A percentile compares a stretch with the other conserved stretches of the same genome.
phyloP scores from a whole-genome alignment of 345 rosid species.

The Pelargonium nanum region DNA sequence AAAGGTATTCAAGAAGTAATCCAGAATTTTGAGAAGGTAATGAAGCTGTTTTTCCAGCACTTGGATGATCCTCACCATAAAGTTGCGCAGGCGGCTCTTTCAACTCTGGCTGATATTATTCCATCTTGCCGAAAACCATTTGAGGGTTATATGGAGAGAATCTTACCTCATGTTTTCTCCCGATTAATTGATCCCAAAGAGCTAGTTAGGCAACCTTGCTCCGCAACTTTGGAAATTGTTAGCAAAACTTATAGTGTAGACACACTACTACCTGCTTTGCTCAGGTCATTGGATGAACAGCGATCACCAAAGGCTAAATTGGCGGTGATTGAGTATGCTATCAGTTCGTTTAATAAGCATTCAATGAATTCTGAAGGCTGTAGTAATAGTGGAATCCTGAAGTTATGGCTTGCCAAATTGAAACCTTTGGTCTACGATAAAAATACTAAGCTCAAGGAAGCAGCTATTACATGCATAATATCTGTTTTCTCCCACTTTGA shows the following conservation, averaged over 20 bases:
- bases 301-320: constrained; percentile 96
- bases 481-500: constrained; percentile 85
- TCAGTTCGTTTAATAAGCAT: constrained; percentile 82
- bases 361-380: constrained; percentile 67
- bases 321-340: constrained; percentile 91
- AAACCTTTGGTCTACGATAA: constrained; percentile 79
- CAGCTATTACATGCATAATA: constrained; percentile 85
- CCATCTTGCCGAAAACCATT: constrained; percentile 95
- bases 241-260: constrained; percentile 86
- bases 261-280: constrained; percentile 86
- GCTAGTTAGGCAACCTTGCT: constrained; percentile 91
- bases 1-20: constrained; percentile 90
- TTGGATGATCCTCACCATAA: constrained; percentile 99
- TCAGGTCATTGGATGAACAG: constrained; percentile 96
- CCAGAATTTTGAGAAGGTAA: constrained; percentile 92
- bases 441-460: constrained; percentile 89
- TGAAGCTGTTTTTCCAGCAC: constrained; percentile 96
- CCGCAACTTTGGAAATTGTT: constrained; percentile 82
- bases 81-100: constrained; percentile 98
- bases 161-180: constrained; percentile 92
- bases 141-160: constrained; percentile 96
- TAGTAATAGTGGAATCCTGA: constrained; percentile 76
- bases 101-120: constrained; percentile 87
- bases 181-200: constrained; percentile 95
- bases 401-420: constrained; percentile 91